A percentile compares a stretch with the other conserved stretches of the same genome.
Evolutionary conservation across 2,329 filamentous ascomycete genomes (phyloP).

Genomic region (Colletotrichum agaves): DNA sequence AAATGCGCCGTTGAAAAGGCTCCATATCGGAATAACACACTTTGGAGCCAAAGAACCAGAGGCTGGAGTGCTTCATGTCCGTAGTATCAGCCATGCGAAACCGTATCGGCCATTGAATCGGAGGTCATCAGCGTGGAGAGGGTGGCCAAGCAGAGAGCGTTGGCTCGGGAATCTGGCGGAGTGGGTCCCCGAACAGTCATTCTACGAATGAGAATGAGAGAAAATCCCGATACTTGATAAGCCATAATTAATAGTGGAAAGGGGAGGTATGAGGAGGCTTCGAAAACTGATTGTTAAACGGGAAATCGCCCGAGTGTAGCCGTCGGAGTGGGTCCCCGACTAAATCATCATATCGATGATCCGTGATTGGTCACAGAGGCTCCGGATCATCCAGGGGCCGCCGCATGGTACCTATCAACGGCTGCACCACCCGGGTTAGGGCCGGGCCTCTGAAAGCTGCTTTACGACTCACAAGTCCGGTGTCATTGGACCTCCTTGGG

Average conservation of each 20-base stretch:
- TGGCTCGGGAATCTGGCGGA: constrained; percentile 3
- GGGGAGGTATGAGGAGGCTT: constrained; percentile 5
- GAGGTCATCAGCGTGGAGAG: constrained; percentile 1
- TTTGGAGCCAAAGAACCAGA: too few species aligned
- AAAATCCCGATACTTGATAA: constrained; percentile 29
- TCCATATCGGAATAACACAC: not conserved
- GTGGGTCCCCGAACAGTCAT: constrained; percentile 32
- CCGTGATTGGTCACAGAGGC: not conserved
- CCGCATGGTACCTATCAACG: not conserved
- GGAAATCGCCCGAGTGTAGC: constrained; percentile 10
- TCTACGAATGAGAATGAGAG: constrained; percentile 1
- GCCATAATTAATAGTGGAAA: constrained; percentile 5
- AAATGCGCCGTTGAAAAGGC: not conserved
- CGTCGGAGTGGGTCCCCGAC: constrained; percentile 35
- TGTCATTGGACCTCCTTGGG: not conserved
- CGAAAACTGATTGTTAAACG: not conserved
- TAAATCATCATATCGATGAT: not conserved
- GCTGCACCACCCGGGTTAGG: too few species aligned
- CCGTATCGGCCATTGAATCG: constrained; percentile 26
- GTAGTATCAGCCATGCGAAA: not conserved
- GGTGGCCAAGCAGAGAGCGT: not conserved
- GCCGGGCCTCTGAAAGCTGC: too few species aligned
- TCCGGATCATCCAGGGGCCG: constrained; percentile 11
- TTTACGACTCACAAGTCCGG: not conserved
- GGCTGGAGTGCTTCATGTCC: not conserved